Base-by-base conservation (phyloP, 2,329 filamentous ascomycete species). In the Cytospora piceicola region DNA sequence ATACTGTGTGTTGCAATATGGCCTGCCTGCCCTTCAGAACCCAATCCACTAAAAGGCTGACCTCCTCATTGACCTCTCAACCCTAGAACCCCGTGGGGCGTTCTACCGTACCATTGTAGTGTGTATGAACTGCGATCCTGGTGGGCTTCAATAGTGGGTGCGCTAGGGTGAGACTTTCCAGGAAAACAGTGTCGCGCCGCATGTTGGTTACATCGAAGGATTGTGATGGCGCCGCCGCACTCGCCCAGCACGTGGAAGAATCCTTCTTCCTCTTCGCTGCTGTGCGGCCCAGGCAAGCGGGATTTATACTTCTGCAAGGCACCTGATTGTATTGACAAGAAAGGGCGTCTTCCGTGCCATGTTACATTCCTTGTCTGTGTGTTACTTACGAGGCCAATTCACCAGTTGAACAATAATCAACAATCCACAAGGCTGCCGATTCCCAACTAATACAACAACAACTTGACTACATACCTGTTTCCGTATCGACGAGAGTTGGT, bases 271-370 rank as follows among this genome's bases (percentile, higher is more conserved):
- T 49, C 4, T 49, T 20, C 3, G 46, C 22, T 36, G n/a, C n/a
- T 49, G 20, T 49, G 46, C 46, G n/a, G 46, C 46, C 46, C 20
- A 20, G n/a, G 20, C 9, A 24, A 49, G 24, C 46, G 46, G 46
- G 11, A 49, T 49, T 49, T 49, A 49, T 49, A 49, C n/a, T 49
- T 49, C 46, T 22, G 46, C 46, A 49, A 49, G n/a, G 9, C n/a
- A 22, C 34, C n/a, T n/a, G n/a, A n/a, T n/a, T 22, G 14, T 20
- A 34, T 17, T 17, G 29, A 34, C 0, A 29, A 32, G 42, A 51
- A 51, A 14, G 17, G 42, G 12, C 14, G 36, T 42, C 57, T 7
- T 22, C 11, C 20, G 15, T 51, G 12, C 27, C 9, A 20, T 14
- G 27, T 14, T 20, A 20, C 42, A 14, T 34, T 51, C 20, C 15